Conservation (phyloP, 1,139 yeast genomes). For the Sugiyamaella xylanicola region DNA sequence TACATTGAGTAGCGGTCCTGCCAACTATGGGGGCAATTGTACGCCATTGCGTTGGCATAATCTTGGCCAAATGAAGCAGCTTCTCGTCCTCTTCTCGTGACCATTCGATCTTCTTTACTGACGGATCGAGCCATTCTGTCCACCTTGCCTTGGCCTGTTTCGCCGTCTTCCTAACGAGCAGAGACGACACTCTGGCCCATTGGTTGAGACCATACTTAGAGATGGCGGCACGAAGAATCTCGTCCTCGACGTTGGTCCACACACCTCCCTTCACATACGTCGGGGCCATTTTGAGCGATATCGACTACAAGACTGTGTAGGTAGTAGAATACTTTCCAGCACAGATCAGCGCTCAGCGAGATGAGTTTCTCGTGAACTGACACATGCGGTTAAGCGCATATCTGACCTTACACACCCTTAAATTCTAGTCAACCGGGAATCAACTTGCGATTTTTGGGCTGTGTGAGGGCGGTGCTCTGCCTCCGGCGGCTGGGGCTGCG, state of each 20-base stretch:
- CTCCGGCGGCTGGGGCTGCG: no score
- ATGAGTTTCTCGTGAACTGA: no score
- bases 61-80: slow-evolving; percentile 63
- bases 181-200: slow-evolving; percentile 91
- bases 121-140: slow-evolving; percentile 86
- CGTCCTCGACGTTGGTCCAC: slow-evolving; percentile 93
- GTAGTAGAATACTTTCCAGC: no score
- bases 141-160: slow-evolving; percentile 92
- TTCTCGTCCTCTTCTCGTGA: slow-evolving; percentile 73
- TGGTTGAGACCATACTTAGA: slow-evolving; percentile 92
- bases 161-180: slow-evolving; percentile 82
- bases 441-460: no score
- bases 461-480: no score
- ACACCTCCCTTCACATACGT: slow-evolving; percentile 82
- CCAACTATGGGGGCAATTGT: slow-evolving; percentile 80
- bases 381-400: no score
- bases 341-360: no score
- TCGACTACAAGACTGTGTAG: no score
- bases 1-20: slow-evolving; percentile 83
- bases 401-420: no score
- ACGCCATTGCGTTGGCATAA: slow-evolving; percentile 93
- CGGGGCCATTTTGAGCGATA: slow-evolving; percentile 57
- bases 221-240: slow-evolving; percentile 85
- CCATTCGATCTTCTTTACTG: slow-evolving; percentile 67
- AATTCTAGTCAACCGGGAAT: no score